A percentile compares a stretch with the other conserved stretches of the same genome.
Conservation (phyloP, 2,329 filamentous ascomycete species). For the Pseudomassariella vexata region DNA sequence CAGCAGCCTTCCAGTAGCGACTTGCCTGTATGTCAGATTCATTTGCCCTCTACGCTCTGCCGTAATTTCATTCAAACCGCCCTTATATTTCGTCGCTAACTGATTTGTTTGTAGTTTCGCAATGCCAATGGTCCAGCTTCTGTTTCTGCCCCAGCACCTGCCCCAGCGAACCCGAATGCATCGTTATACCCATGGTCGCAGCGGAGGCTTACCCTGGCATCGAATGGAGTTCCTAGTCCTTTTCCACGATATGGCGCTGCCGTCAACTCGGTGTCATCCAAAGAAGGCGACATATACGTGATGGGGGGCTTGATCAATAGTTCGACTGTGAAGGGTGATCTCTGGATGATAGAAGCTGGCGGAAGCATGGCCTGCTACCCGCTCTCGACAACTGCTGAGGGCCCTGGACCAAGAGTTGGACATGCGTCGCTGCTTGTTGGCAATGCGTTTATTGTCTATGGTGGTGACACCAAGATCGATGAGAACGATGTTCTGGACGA, state of each 20-base stretch:
- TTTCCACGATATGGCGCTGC: conserved; percentile 97
- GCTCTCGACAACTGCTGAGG: conserved; percentile 85
- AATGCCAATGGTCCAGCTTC: no score
- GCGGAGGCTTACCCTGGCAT: conserved; percentile 77
- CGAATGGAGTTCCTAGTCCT: conserved; percentile 73
- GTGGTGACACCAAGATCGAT: conserved; percentile 95
- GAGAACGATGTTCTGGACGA: conserved; percentile 89
- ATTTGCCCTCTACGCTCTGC: no score
- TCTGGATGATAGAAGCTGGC: conserved; percentile 96
- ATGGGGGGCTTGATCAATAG: conserved; percentile 97
- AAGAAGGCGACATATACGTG: conserved; percentile 94
- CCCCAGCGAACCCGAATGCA: conserved; percentile 53
- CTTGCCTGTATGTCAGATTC: conserved; percentile 28
- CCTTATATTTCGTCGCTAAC: no score
- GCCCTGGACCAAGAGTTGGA: conserved; percentile 88
- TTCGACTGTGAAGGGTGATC: conserved; percentile 89
- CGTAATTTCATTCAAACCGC: no score
- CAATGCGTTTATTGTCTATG: conserved; percentile 98
- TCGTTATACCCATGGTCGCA: conserved; percentile 96
- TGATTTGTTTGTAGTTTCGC: conserved; percentile 27
- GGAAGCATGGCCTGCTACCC: conserved; percentile 87
- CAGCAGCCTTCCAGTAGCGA: conserved; percentile 24
- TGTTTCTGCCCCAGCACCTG: no score
- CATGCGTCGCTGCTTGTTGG: conserved; percentile 92
- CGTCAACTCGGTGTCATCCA: conserved; percentile 86